phyloP scores from a whole-genome alignment of 2,329 filamentous ascomycete genomes.

The Emmonsiellopsis sp. region DNA sequence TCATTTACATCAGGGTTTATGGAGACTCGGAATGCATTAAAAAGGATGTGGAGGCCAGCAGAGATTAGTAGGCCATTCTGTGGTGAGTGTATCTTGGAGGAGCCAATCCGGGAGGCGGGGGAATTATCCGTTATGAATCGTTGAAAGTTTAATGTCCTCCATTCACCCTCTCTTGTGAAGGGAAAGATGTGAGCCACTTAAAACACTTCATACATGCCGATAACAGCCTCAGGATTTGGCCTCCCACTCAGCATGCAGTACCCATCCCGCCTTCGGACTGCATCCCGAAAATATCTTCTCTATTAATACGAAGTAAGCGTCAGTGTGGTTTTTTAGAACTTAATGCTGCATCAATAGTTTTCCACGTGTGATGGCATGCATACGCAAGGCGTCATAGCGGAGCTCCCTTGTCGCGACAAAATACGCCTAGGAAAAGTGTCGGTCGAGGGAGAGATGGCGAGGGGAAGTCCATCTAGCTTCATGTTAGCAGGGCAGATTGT shows the following conservation, averaged over 20 bases:
- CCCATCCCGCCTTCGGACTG: neutral
- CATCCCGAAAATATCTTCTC: constrained; percentile 1
- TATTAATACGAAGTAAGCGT: neutral
- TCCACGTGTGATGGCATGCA: neutral
- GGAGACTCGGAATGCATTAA: constrained; percentile 15
- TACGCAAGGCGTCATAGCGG: neutral
- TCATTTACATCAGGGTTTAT: constrained; percentile 17
- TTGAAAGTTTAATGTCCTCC: constrained; percentile 10
- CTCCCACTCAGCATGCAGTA: constrained; percentile 11
- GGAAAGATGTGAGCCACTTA: constrained; percentile 21
- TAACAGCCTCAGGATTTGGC: constrained; percentile 7
- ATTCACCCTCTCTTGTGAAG: constrained; percentile 14
- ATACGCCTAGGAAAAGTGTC: neutral
- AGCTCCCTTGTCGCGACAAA: neutral
- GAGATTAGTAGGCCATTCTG: constrained; percentile 20
- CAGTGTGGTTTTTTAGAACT: no score
- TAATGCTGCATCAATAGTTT: neutral
- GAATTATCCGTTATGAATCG: constrained; percentile 10
- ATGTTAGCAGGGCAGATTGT: neutral
- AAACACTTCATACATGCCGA: neutral
- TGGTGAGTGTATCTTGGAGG: constrained; percentile 15
- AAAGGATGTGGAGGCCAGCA: constrained; percentile 12
- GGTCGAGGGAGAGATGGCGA: neutral
- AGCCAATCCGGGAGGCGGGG: constrained; percentile 3
- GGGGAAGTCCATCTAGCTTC: neutral